Evolutionary conservation across 169 alveolate genomes (phyloP).

Genomic region (Plasmodium gallinaceum): DNA sequence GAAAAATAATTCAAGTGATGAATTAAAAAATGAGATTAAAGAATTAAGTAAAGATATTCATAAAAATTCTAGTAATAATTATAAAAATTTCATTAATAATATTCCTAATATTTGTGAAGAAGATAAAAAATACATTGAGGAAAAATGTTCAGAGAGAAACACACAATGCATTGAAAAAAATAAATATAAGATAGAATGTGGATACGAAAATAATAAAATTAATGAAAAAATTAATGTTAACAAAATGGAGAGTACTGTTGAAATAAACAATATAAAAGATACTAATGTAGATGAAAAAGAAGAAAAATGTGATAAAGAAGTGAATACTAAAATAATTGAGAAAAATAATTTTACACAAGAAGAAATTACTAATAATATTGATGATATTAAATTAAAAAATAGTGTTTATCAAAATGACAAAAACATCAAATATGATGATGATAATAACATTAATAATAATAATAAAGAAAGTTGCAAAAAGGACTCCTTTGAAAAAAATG

Average conservation of each 20-base stretch:
- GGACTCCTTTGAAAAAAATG: neutral
- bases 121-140: neutral
- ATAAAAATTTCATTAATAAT: neutral
- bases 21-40: constrained; percentile 1
- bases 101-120: neutral
- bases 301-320: neutral
- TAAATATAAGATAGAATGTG: constrained; percentile 3
- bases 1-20: neutral
- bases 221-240: constrained; percentile 11
- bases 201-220: constrained; percentile 6
- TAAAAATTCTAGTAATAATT: neutral
- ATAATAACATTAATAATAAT: neutral
- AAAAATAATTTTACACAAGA: neutral
- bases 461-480: neutral
- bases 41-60: neutral
- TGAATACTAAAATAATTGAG: neutral
- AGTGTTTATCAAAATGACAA: neutral
- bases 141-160: neutral
- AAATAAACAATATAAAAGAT: constrained; percentile 5
- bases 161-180: constrained; percentile 16
- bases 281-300: neutral
- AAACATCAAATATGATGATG: neutral
- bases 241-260: constrained; percentile 52
- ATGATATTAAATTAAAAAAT: neutral
- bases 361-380: neutral